A percentile compares a stretch with the other conserved stretches of the same genome.
phyloP scores from a whole-genome alignment of 2,329 filamentous ascomycete genomes.

The Curvularia sp. region DNA sequence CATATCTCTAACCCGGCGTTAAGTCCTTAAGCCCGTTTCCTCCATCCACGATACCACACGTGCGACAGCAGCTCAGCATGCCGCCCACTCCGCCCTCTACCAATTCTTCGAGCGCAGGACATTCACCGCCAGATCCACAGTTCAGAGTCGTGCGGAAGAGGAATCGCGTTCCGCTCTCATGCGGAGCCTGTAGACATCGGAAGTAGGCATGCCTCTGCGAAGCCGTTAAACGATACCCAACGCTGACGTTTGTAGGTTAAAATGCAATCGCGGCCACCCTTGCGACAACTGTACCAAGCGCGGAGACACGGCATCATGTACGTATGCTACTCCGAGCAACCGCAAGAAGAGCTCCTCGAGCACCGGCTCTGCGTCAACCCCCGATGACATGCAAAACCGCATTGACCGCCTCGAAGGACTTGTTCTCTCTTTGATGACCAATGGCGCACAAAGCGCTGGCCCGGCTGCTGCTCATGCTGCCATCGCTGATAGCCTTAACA shows the following conservation, averaged over 20 bases:
- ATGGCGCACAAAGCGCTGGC: constrained; percentile 70
- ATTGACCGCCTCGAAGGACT: constrained; percentile 94
- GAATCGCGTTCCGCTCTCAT: constrained; percentile 90
- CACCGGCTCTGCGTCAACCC: constrained; percentile 66
- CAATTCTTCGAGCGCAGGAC: constrained; percentile 75
- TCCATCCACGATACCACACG: constrained; percentile 16
- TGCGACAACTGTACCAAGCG: constrained; percentile 96
- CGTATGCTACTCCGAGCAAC: constrained; percentile 73
- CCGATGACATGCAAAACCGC: constrained; percentile 98
- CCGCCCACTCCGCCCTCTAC: constrained; percentile 80
- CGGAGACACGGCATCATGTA: constrained; percentile 80
- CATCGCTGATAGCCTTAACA: constrained; percentile 58
- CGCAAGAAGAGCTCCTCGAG: constrained; percentile 72
- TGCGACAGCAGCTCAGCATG: constrained; percentile 57
- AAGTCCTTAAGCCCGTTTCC: constrained; percentile 29
- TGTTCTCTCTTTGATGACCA: constrained; percentile 93
- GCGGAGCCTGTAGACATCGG: constrained; percentile 86
- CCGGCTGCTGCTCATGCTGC: constrained; percentile 66
- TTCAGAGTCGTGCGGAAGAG: constrained; percentile 89
- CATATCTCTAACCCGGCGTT: constrained; percentile 33
- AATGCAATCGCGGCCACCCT: constrained; percentile 90
- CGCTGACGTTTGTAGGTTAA: constrained; percentile 63
- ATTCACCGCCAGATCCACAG: constrained; percentile 85
- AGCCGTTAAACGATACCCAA: background rate
- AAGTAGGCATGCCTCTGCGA: constrained; percentile 66